Conservation (phyloP, 805 yeast species). For the Ogataea pilisensis region DNA sequence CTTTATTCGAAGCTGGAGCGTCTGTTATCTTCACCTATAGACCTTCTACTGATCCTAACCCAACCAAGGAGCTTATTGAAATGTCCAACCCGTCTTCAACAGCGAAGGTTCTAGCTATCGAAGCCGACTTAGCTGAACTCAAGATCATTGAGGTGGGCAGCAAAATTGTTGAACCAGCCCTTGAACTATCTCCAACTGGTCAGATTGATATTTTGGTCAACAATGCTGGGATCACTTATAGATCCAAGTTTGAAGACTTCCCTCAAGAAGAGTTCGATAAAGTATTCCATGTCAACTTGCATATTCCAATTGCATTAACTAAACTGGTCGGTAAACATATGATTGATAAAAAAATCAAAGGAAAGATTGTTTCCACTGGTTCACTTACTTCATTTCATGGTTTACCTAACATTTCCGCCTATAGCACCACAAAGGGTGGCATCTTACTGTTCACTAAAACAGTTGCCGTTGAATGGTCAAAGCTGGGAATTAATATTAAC, state of each 20-base stretch:
- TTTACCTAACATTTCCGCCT: constrained; percentile 34
- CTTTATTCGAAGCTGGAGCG: constrained; percentile 48
- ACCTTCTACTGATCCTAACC: constrained; percentile 28
- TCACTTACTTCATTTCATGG: constrained; percentile 40
- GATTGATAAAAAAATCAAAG: constrained; percentile 29
- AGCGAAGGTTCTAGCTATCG: constrained; percentile 22
- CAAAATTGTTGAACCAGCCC: constrained; percentile 28
- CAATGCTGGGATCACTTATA: constrained; percentile 34
- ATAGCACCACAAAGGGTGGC: constrained; percentile 41
- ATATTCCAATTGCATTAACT: constrained; percentile 35
- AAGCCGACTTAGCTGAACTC: constrained; percentile 26
- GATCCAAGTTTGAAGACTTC: constrained; percentile 33
- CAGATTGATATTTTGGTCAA: constrained; percentile 31
- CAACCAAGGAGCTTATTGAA: constrained; percentile 26
- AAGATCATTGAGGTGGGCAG: constrained; percentile 28
- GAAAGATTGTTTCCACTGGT: constrained; percentile 41
- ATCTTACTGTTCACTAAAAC: constrained; percentile 34
- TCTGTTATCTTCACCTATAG: constrained; percentile 34
- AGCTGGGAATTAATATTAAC: constrained; percentile 42
- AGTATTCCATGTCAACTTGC: constrained; percentile 39
- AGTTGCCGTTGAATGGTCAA: constrained; percentile 42
- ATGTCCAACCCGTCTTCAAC: constrained; percentile 25
- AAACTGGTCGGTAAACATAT: constrained; percentile 35
- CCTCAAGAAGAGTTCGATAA: constrained; percentile 35
- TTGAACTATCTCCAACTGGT: constrained; percentile 27